Conservation (phyloP, 1,284 basidiomycete genomes). For the Pisolithus thermaeus region DNA sequence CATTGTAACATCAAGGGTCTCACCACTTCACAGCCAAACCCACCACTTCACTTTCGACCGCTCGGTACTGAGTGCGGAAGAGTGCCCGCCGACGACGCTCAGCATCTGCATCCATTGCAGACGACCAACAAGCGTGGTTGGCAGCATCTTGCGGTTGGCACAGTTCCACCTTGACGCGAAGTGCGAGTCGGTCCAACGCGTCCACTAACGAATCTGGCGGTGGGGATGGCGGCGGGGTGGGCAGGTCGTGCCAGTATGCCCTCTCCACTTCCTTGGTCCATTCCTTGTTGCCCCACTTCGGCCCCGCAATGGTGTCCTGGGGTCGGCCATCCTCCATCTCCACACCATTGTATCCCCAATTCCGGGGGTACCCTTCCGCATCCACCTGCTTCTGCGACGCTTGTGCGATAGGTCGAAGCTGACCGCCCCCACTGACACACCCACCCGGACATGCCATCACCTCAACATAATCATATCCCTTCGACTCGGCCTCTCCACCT, state of each 20-base stretch:
- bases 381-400: constrained; percentile 35
- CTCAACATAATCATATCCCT: constrained; percentile 91
- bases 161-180: constrained; percentile 37
- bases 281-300: constrained; percentile 70
- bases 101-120: constrained; percentile 35
- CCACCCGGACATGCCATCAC: constrained; percentile 99
- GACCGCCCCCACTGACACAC: constrained; percentile 97
- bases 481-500: constrained; percentile 29
- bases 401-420: constrained; percentile 58
- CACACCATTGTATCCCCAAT: constrained; percentile 51
- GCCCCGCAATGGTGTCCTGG: constrained; percentile 31
- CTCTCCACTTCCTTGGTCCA: constrained; percentile 77
- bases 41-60: constrained; percentile 83
- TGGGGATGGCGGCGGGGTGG: constrained; percentile 48
- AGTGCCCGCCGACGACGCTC: constrained; percentile 38
- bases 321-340: constrained; percentile 32
- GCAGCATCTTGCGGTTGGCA: constrained; percentile 13
- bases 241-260: constrained; percentile 63
- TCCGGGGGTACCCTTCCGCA: constrained; percentile 54
- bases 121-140: constrained; percentile 24
- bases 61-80: constrained; percentile 81
- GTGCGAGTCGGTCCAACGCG: constrained; percentile 34
- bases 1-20: constrained; percentile 5
- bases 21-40: constrained; percentile 83
- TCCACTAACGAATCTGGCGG: constrained; percentile 6